phyloP scores from a whole-genome alignment of 2,329 filamentous ascomycete genomes.

The Mycosphaerella sp. region DNA sequence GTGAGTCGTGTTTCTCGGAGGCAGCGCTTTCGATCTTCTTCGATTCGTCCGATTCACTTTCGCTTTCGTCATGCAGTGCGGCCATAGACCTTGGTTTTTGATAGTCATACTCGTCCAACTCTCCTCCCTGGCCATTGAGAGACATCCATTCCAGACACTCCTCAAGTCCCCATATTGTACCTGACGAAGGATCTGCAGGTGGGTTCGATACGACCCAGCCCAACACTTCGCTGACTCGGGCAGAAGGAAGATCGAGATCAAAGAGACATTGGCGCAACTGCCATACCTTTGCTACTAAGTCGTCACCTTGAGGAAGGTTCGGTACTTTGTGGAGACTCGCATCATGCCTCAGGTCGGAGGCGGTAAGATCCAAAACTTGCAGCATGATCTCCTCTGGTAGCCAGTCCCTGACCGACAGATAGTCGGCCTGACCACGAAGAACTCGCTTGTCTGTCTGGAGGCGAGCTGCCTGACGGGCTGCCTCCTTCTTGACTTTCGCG shows the following conservation, averaged over 20 bases:
- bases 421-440: constrained; percentile 70
- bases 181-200: constrained; percentile 42
- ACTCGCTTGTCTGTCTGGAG: constrained; percentile 81
- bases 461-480: constrained; percentile 66
- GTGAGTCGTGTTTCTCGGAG: not conserved
- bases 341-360: constrained; percentile 47
- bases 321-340: constrained; percentile 43
- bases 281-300: constrained; percentile 75
- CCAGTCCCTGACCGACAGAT: constrained; percentile 69
- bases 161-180: constrained; percentile 67
- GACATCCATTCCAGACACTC: constrained; percentile 88
- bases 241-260: constrained; percentile 60
- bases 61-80: constrained; percentile 2
- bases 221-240: constrained; percentile 58
- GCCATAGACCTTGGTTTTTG: constrained; percentile 23
- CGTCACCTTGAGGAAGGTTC: constrained; percentile 60
- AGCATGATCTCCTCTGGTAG: constrained; percentile 72
- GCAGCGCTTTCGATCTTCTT: not conserved
- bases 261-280: constrained; percentile 68
- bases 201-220: constrained; percentile 55
- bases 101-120: constrained; percentile 33
- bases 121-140: constrained; percentile 54
- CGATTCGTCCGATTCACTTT: constrained; percentile 8
- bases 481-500: constrained; percentile 71
- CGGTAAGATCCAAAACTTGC: constrained; percentile 66